A percentile compares a stretch with the other conserved stretches of the same genome.
Evolutionary conservation across 2,329 filamentous ascomycete genomes (phyloP).

Genomic region (Calycina herbarum): DNA sequence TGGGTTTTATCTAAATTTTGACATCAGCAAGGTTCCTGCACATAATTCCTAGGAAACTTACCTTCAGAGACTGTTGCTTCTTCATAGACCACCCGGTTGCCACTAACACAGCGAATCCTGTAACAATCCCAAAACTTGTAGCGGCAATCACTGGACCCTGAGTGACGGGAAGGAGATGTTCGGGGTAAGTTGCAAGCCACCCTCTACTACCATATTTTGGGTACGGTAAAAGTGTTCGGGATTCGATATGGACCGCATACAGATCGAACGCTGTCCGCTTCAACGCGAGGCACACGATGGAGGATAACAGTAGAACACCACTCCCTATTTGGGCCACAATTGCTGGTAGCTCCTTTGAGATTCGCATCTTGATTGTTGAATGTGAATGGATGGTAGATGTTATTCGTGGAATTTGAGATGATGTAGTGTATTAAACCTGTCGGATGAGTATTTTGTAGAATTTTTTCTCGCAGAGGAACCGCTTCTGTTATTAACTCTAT

Average conservation of each 20-base stretch:
- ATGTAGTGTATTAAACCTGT: background rate
- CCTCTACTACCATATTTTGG: background rate
- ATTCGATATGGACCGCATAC: background rate
- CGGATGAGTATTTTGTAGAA: background rate
- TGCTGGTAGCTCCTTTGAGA: background rate
- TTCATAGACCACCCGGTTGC: background rate
- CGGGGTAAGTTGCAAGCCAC: background rate
- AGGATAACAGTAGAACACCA: background rate
- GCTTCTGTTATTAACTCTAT: background rate
- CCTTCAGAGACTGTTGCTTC: background rate
- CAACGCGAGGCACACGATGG: background rate
- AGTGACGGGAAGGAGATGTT: background rate
- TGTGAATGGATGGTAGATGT: background rate
- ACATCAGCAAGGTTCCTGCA: background rate
- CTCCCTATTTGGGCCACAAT: background rate
- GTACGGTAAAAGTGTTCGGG: background rate
- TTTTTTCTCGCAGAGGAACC: background rate
- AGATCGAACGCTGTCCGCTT: background rate
- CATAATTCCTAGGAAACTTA: background rate
- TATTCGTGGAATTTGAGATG: background rate
- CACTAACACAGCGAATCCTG: background rate
- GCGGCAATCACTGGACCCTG: background rate
- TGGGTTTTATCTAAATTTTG: background rate
- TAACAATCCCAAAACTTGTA: background rate
- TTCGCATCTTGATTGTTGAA: background rate